phyloP scores from a whole-genome alignment of 2,329 filamentous ascomycete genomes.

The Aureobasidium mangrovei region DNA sequence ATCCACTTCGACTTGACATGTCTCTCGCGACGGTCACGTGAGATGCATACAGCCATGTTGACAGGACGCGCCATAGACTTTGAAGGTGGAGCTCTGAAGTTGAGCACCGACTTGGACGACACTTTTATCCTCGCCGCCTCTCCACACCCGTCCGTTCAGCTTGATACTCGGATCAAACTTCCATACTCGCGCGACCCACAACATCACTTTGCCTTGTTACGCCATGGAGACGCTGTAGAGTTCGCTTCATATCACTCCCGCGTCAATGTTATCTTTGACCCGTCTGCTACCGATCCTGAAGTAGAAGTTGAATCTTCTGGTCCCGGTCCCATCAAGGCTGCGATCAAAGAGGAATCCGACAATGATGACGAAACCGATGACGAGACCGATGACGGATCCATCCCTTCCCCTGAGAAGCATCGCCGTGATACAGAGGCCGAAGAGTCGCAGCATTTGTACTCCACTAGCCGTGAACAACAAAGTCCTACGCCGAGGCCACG shows the following conservation, averaged over 20 bases:
- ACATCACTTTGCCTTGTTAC: not conserved
- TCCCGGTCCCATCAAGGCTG: not conserved
- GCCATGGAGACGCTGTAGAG: not conserved
- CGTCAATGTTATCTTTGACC: not conserved
- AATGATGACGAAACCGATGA: conserved; percentile 2
- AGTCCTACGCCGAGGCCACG: not conserved
- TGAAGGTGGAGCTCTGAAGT: not conserved
- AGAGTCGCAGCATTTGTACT: conserved; percentile 6
- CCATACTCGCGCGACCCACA: not conserved
- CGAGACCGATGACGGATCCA: not conserved
- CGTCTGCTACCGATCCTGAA: not conserved
- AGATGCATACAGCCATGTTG: too few species aligned
- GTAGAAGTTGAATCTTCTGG: conserved; percentile 10
- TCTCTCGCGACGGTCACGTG: too few species aligned
- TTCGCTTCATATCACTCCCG: not conserved
- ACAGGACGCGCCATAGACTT: not conserved
- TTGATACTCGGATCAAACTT: not conserved
- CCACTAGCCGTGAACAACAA: conserved; percentile 8
- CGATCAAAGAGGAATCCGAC: conserved; percentile 1
- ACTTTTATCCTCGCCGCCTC: not conserved
- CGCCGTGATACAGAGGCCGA: not conserved
- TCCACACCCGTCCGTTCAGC: not conserved
- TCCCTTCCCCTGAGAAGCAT: not conserved
- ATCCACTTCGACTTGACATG: too few species aligned
- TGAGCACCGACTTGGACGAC: not conserved